Evolutionary conservation across 1,139 yeast species (phyloP).

Genomic region (Blastobotrys capitulatus): DNA sequence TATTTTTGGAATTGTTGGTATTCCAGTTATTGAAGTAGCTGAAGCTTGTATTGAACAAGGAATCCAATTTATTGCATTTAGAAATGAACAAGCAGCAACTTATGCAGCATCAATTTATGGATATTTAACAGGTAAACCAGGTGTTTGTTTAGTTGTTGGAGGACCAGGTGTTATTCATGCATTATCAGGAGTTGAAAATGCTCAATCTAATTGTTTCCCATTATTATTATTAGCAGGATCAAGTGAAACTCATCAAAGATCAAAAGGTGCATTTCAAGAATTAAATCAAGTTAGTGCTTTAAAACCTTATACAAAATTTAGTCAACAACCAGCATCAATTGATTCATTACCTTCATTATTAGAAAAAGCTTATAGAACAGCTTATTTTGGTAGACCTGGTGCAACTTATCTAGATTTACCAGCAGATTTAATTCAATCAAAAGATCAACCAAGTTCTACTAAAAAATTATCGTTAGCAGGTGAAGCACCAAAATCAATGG

Average conservation of each 20-base stretch:
- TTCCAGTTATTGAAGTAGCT: constrained; percentile 58
- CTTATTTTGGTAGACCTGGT: constrained; percentile 51
- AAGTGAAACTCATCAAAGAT: constrained; percentile 41
- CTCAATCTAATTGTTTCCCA: constrained; percentile 55
- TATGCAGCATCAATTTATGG: constrained; percentile 68
- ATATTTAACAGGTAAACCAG: constrained; percentile 54
- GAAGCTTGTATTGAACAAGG: constrained; percentile 50
- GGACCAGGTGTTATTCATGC: constrained; percentile 68
- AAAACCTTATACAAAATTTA: constrained; percentile 43
- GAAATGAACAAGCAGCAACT: constrained; percentile 66
- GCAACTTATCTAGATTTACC: constrained; percentile 59
- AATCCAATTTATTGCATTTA: constrained; percentile 49
- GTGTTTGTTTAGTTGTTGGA: constrained; percentile 60
- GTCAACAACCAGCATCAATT: constrained; percentile 40
- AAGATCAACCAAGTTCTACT: neutral
- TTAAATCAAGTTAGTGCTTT: constrained; percentile 52
- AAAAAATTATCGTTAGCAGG: constrained; percentile 24
- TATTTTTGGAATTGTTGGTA: constrained; percentile 64
- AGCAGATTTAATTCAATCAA: constrained; percentile 47
- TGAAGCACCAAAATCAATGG: constrained; percentile 37
- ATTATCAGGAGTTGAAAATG: constrained; percentile 56
- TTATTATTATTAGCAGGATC: constrained; percentile 58
- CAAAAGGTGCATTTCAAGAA: constrained; percentile 63
- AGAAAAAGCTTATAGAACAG: constrained; percentile 45
- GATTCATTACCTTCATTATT: constrained; percentile 39